Evolutionary conservation across 1,284 basidiomycete genomes (phyloP), one percentile per base, ranked within the genome.

Genomic region (Flammula alnicola): DNA sequence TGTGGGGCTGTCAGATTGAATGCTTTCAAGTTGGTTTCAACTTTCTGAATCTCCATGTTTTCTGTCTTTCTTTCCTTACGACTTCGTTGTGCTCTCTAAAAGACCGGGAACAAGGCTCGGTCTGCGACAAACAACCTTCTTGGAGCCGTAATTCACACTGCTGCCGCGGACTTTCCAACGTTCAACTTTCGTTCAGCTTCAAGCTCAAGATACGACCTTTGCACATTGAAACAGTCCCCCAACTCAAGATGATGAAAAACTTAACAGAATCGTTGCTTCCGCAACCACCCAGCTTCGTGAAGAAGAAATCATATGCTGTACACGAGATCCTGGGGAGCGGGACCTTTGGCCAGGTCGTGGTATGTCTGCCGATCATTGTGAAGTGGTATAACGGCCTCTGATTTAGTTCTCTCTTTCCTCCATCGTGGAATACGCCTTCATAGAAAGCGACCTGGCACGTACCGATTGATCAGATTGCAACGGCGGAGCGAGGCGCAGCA

Each of bases 341-440:
- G 3, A 86, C 89, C 0, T 95, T 95, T 68, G 93, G 93, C 30
- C 91, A 91, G 67, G 93, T 95, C 42, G 77, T 93, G 75, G 77
- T 95, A 73, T 74, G 81, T 74, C 46, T n/a, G 48, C 46, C 44
- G 46, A 44, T 44, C 29, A 45, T 27, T 25, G 32, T 35, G 31
- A 49, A 29, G 39, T 42, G 25, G 30, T 32, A 26, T 26, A 26
- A 11, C 27, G 22, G 27, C 29, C n/a, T n/a, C 35, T 37, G 19
- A 42, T 44, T 37, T 14, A 8, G 30, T 31, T 22, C 29, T n/a
- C 41, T 26, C 31, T 45, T 41, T 16, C 29, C 23, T 45, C 36
- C 25, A n/a, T 44, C 42, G 20, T 44, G 37, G 9, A 22, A 30
- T 25, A 32, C 17, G 30, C 30, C 16, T 23, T 22, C 44, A 31